Evolutionary conservation across 2,329 filamentous ascomycete genomes (phyloP).

Genomic region (Orbilia quercus): DNA sequence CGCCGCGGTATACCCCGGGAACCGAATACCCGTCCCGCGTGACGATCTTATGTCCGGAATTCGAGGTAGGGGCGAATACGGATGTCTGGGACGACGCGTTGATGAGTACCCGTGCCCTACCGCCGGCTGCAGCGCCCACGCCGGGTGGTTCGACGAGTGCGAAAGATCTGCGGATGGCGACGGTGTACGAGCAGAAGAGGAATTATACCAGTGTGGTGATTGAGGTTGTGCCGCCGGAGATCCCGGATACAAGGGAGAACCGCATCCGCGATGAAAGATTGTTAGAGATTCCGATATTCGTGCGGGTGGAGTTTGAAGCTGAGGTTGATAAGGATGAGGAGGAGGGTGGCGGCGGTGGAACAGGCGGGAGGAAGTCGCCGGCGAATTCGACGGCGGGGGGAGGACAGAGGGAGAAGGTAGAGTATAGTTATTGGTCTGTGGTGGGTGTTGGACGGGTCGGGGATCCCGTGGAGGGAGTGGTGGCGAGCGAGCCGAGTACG

Average conservation of each 20-base stretch:
- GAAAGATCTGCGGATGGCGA: conserved; percentile 64
- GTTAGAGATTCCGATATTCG: conserved; percentile 93
- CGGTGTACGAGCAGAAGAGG: conserved; percentile 92
- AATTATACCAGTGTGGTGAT: conserved; percentile 97
- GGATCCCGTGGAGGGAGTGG: conserved; percentile 61
- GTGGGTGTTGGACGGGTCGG: conserved; percentile 85
- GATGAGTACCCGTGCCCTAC: conserved; percentile 66
- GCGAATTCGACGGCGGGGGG: conserved; percentile 57
- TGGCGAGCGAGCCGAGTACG: conserved; percentile 54
- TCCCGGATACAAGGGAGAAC: conserved; percentile 62
- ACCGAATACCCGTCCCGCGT: conserved; percentile 77
- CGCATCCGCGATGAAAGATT: conserved; percentile 65
- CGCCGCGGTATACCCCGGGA: conserved; percentile 81
- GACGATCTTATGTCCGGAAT: conserved; percentile 92
- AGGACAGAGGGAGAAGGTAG: conserved; percentile 76
- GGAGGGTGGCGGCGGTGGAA: conserved; percentile 65
- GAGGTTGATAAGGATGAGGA: conserved; percentile 74
- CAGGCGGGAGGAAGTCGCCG: conserved; percentile 58
- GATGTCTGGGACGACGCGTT: conserved; percentile 92
- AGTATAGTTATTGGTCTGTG: conserved; percentile 95
- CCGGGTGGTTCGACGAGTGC: conserved; percentile 63
- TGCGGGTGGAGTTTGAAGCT: conserved; percentile 88
- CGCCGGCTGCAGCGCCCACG: conserved; percentile 59
- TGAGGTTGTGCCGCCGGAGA: conserved; percentile 79
- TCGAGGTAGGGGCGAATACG: conserved; percentile 94